Evolutionary conservation across 768 basidiomycete species (phyloP), one percentile per base, ranked within the genome.

Genomic region (Porpolomopsis calyptriformis): DNA sequence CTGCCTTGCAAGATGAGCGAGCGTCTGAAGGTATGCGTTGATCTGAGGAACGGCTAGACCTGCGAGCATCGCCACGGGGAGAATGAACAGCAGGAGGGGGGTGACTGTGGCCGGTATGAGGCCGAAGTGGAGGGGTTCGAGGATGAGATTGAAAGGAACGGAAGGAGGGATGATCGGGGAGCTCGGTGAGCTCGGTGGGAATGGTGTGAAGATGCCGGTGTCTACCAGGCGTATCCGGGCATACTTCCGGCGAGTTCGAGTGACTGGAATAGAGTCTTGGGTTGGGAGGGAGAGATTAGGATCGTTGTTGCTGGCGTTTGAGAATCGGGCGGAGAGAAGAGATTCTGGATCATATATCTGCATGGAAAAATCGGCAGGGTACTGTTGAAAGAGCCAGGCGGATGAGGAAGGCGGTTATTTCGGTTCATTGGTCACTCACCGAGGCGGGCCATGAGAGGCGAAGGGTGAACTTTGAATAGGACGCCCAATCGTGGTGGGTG

Each of bases 121-220:
- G 12, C 77, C 78, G n/a, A 77, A 54, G 45, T 74, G 68, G 1
- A 78, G 59, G 22, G 78, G 83, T 53, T 85, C 83, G 36, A 85
- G 56, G 16, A 66, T 59, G 12, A 84, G 52, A 46, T 69, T 58
- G 51, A 84, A 67, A 2, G 79, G 68, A 4, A 83, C 69, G 0
- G 57, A 64, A 11, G 44, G 48, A 12, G 53, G 36, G 24, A 51
- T 52, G 33, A 51, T 46, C 45, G 53, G 24, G 26, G 49, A 51
- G 43, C 52, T 35, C 36, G 50, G 26, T 41, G 49, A 38, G 18
- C 49, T 35, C 26, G 24, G 29, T 2, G 48, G 40, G 22, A 49
- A 49, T 19, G 76, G 77, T 1, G 68, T 67, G 48, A 65, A 66
- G 23, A 83, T 66, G 25, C 80, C 78, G 2, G 69, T 67, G 57